Evolutionary conservation across 176 grass and related monocot genomes (phyloP), one percentile per base, ranked within the genome.

Genomic region (Eleusine coracana): DNA sequence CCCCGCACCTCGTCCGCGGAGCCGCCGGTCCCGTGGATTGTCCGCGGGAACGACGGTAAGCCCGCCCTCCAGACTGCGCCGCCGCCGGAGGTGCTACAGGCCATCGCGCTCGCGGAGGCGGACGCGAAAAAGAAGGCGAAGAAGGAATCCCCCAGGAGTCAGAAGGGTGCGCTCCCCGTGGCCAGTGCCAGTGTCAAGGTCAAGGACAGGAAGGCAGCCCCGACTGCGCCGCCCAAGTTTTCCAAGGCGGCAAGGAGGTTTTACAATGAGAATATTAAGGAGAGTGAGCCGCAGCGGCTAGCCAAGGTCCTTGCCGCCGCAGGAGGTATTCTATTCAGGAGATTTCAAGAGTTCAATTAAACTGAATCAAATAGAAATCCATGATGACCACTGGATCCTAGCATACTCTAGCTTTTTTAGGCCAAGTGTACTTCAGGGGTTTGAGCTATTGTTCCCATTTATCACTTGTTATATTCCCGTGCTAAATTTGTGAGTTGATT

Each of bases 161-260:
- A 73, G 45, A 72, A 81, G 27, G 54, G 46, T 4, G 68, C 39
- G 10, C 31, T 29, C 40, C 69, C 75, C 42, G 78, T 71, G 6
- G 65, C 61, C 73, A 55, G 17, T 56, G 80, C 60, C 74, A 18
- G 68, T 31, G 40, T 62, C 54, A 81, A 74, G 70, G 66, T 4
- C 7, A 89, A 68, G 69, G 82, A 85, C 7, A 74, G 71, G 82
- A 91, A 85, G 38, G 14, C 40, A 13, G 66, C 60, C 60, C 82
- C 78, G n/a, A n/a, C 90, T 7, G 71, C 45, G 39, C 76, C 85
- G 12, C 92, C 92, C 45, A 95, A 93, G 72, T 95, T 95, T 80
- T 95, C 96, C 18, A 98, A 98, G 91, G 96, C 96, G 2, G 92
- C 92, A 2, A 95, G 96, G 71, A 85, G 96, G 76, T 98, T 93